These are phyloP conservation scores for Alternaria brassicicola DNA, from an alignment of 2,329 filamentous ascomycete genomes.

Conservation along the genomic window DNA sequence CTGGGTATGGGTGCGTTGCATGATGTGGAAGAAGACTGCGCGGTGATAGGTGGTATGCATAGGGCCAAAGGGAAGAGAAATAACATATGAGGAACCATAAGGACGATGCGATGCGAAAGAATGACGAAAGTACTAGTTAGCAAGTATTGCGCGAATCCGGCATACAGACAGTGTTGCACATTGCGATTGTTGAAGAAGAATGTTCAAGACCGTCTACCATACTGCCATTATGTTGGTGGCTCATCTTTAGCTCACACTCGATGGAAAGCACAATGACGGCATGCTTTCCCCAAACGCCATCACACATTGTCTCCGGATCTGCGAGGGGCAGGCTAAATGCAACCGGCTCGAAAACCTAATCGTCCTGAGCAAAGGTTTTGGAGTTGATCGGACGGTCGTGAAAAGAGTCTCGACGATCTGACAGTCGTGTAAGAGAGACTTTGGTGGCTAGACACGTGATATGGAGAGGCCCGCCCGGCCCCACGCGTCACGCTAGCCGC, in stretches of 20 bases:
- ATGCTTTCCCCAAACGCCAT: constrained; percentile 5
- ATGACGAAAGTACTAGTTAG: constrained; percentile 7
- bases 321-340: constrained; percentile 13
- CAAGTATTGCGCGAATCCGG: constrained; percentile 2
- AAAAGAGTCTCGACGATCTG: background rate
- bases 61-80: constrained; percentile 13
- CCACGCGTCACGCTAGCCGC: background rate
- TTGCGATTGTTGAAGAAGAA: background rate
- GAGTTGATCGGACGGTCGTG: background rate
- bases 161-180: background rate
- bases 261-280: constrained; percentile 27
- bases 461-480: background rate
- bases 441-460: background rate
- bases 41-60: constrained; percentile 12
- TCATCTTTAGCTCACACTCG: background rate
- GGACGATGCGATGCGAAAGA: constrained; percentile 15
- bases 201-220: background rate
- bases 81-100: constrained; percentile 20
- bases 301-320: constrained; percentile 25
- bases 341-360: constrained; percentile 8
- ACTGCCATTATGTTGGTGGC: background rate
- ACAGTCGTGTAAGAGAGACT: background rate
- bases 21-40: constrained; percentile 19
- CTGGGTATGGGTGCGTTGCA: constrained; percentile 15
- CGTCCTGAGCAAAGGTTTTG: background rate